Conservation (phyloP, 1,139 yeast genomes). For the Kodamaea ohmeri region DNA sequence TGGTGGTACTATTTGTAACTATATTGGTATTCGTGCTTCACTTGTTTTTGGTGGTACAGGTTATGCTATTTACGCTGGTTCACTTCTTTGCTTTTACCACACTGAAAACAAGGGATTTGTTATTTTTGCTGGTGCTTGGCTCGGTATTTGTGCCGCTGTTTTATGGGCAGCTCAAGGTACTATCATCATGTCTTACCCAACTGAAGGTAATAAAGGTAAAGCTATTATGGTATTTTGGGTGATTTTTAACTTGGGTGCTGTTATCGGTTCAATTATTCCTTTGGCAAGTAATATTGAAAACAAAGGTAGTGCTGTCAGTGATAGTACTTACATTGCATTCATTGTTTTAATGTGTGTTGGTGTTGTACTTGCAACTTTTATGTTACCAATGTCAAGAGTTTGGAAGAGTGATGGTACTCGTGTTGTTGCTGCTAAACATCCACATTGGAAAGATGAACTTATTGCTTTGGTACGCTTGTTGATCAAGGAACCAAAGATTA, state of each 20-base stretch:
- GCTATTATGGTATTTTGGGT: conserved; percentile 61
- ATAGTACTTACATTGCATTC: conserved; percentile 59
- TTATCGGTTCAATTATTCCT: conserved; percentile 56
- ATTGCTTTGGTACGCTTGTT: conserved; percentile 39
- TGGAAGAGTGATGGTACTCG: conserved; percentile 52
- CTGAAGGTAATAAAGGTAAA: conserved; percentile 53
- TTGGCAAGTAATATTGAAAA: conserved; percentile 48
- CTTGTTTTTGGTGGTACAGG: conserved; percentile 56
- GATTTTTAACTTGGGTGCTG: conserved; percentile 63
- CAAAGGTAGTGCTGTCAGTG: conserved; percentile 38
- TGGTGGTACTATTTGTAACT: conserved; percentile 58
- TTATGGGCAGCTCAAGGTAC: conserved; percentile 65
- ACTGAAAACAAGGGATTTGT: conserved; percentile 52
- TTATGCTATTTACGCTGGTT: conserved; percentile 53
- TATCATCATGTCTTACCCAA: conserved; percentile 55
- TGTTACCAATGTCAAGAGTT: conserved; percentile 52
- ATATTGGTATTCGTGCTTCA: conserved; percentile 48
- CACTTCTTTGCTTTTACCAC: conserved; percentile 49
- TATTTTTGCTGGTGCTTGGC: conserved; percentile 57
- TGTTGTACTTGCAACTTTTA: conserved; percentile 39
- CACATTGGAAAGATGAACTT: conserved; percentile 48
- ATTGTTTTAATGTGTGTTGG: conserved; percentile 55
- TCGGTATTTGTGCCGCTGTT: conserved; percentile 56
- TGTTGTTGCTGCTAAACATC: conserved; percentile 45
- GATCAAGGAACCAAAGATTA: conserved; percentile 45